These are phyloP conservation scores for Colletotrichum cordylinicola DNA, from an alignment of 2,329 filamentous ascomycete species.

Conservation along the genomic window DNA sequence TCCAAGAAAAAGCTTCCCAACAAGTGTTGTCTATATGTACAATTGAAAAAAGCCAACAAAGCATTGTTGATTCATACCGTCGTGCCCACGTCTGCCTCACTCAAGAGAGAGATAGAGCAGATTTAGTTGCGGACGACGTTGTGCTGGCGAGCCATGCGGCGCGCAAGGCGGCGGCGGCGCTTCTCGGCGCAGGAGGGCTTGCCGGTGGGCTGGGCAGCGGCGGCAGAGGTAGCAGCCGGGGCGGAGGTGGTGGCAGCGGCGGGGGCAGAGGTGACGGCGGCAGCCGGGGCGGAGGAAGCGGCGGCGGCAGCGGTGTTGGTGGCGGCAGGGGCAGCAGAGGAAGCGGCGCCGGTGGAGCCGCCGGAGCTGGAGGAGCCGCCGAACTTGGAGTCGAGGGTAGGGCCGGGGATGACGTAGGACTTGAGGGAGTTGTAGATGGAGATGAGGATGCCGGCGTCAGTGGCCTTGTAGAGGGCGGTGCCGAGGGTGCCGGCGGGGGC, in stretches of 20 bases:
- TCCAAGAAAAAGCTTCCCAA: neutral
- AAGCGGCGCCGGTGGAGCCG: constrained; percentile 28
- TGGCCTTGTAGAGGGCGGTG: constrained; percentile 39
- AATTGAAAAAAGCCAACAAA: constrained; percentile 12
- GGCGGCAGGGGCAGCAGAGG: constrained; percentile 8
- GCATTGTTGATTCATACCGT: neutral
- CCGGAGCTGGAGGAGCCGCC: constrained; percentile 23
- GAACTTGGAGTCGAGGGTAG: constrained; percentile 16
- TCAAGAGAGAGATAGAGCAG: neutral
- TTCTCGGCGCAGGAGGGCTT: constrained; percentile 14
- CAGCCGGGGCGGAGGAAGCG: constrained; percentile 21
- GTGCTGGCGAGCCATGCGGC: constrained; percentile 22
- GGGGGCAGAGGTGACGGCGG: constrained; percentile 12
- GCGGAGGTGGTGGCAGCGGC: constrained; percentile 13
- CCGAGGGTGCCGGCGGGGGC: constrained; percentile 35
- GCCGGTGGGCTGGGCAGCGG: constrained; percentile 24
- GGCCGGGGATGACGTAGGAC: constrained; percentile 38
- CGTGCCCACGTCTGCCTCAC: neutral
- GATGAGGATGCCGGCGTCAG: constrained; percentile 39
- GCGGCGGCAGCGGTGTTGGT: constrained; percentile 26
- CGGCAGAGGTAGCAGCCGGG: neutral
- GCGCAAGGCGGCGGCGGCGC: constrained; percentile 21
- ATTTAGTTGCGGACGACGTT: constrained; percentile 9
- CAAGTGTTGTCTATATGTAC: constrained; percentile 14
- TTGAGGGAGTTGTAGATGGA: constrained; percentile 36